Base-by-base conservation (phyloP, 345 rosid species). In the Physaria fendleri region DNA sequence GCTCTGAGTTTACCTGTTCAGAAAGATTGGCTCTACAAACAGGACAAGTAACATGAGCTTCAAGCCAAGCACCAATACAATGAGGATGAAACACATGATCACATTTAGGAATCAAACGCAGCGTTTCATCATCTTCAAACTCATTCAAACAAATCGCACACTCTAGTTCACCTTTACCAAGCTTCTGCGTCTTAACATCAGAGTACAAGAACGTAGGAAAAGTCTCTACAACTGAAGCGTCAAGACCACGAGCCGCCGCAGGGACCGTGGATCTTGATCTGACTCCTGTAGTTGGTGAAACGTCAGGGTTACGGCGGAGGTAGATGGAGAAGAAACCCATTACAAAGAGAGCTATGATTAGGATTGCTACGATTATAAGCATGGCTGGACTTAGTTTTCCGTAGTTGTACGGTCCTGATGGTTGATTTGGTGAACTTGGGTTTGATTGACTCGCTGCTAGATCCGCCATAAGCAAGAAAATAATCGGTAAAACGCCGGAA, bases 251-350 rank as follows among this genome's bases (percentile, higher is more conserved):
- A 15, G 30, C 37, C 44, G 11, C 28, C 38, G 28, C n/a, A n/a
- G n/a, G n/a, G n/a, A n/a, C n/a, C n/a, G 8, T 71, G 15, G 9
- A 82, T 59, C 79, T 56, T 21, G 69, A 51, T n/a, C 66, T 24
- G n/a, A n/a, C 57, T 0, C 71, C 66, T 1, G 18, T 56, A 0
- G 40, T 22, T 0, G 64, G 64, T 4, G 62, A 59, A 49, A 54
- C 57, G 35, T 70, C 63, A 25, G 35, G 15, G 42, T 12, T 24
- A 53, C 59, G 54, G 73, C 99, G 97, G 68, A 94, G 73, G 78
- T 90, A 94, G 76, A 94, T 79, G 24, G 95, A 77, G 81, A 94
- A 82, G 78, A 90, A 80, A 2, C 80, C 96, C 84, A 90, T 77
- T 56, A 85, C 75, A 76, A 90, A 90, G 30, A 94, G 82, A n/a